Evolutionary conservation across 495 filamentous ascomycete species (phyloP).

Genomic region (Neurospora terricola): DNA sequence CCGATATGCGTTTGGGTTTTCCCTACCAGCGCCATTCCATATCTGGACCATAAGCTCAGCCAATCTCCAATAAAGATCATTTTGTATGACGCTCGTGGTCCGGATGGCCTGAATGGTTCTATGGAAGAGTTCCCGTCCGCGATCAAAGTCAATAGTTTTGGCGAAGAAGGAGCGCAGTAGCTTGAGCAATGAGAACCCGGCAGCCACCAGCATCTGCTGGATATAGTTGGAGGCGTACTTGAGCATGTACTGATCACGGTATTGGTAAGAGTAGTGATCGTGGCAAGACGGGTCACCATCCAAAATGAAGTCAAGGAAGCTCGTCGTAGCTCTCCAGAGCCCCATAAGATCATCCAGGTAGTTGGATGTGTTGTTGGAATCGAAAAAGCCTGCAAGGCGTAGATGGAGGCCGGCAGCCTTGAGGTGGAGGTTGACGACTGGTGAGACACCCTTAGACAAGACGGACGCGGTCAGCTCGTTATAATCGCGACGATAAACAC

Average conservation of each 20-base stretch:
- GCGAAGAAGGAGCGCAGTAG: slow-evolving; percentile 78
- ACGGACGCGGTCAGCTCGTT: slow-evolving; percentile 43
- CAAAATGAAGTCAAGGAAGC: slow-evolving; percentile 66
- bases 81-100: slow-evolving; percentile 65
- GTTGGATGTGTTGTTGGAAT: slow-evolving; percentile 60
- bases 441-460: slow-evolving; percentile 39
- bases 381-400: slow-evolving; percentile 80
- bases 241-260: slow-evolving; percentile 40
- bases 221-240: slow-evolving; percentile 75
- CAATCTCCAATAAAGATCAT: slow-evolving; percentile 76
- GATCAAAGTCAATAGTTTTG: slow-evolving; percentile 58
- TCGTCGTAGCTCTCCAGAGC: slow-evolving; percentile 64
- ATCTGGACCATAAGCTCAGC: slow-evolving; percentile 88
- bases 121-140: slow-evolving; percentile 67
- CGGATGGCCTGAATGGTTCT: slow-evolving; percentile 68
- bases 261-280: slow-evolving; percentile 17
- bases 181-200: slow-evolving; percentile 75
- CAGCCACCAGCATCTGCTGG: slow-evolving; percentile 85
- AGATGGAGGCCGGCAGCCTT: slow-evolving; percentile 74
- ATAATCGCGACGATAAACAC: slow-evolving; percentile 47
- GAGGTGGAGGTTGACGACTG: slow-evolving; percentile 62
- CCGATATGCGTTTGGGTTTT: slow-evolving; percentile 29
- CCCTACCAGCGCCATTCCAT: slow-evolving; percentile 66
- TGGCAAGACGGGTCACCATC: slow-evolving; percentile 30
- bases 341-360: slow-evolving; percentile 70